A percentile compares a stretch with the other conserved stretches of the same genome.
These are phyloP conservation scores for Hygrophorus russula DNA, from an alignment of 768 basidiomycete genomes.

Conservation along the genomic window DNA sequence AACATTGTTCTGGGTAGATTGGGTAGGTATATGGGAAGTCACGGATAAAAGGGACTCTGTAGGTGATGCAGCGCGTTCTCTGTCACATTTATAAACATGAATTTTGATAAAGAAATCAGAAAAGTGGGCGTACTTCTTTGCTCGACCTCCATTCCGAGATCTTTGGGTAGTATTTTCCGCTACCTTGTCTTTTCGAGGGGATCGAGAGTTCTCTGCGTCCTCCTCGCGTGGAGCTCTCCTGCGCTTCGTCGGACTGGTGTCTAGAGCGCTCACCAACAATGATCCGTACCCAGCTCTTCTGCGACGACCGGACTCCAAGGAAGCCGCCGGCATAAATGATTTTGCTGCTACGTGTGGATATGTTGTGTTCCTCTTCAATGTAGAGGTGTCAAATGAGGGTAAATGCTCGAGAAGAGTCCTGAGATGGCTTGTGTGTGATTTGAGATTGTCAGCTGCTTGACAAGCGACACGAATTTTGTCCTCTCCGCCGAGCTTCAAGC, in stretches of 20 bases:
- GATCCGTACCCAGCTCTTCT: conserved; percentile 46
- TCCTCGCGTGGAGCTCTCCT: conserved; percentile 54
- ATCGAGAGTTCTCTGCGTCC: conserved; percentile 45
- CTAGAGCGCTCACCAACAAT: conserved; percentile 39
- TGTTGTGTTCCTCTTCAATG: conserved; percentile 44
- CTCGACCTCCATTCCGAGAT: conserved; percentile 40
- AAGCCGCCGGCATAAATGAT: conserved; percentile 50
- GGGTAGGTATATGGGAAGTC: conserved; percentile 47
- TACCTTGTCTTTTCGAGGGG: conserved; percentile 53
- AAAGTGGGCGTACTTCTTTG: conserved; percentile 42
- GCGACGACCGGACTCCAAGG: conserved; percentile 55
- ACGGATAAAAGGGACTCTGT: conserved; percentile 65
- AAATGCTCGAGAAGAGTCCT: conserved; percentile 48
- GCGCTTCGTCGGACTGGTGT: conserved; percentile 55
- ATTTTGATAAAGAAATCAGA: conserved; percentile 2
- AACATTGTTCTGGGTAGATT: conserved; percentile 16
- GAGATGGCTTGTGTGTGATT: conserved; percentile 51
- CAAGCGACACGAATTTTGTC: conserved; percentile 97
- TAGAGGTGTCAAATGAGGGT: conserved; percentile 49
- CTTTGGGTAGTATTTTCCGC: conserved; percentile 31
- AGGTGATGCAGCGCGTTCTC: conserved; percentile 60
- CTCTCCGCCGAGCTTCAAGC: conserved; percentile 89
- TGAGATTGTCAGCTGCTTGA: conserved; percentile 82
- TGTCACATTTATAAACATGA: conserved; percentile 15
- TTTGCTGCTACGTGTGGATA: conserved; percentile 70